phyloP scores from a whole-genome alignment of 2,329 filamentous ascomycete species.

The Claviceps sp. region DNA sequence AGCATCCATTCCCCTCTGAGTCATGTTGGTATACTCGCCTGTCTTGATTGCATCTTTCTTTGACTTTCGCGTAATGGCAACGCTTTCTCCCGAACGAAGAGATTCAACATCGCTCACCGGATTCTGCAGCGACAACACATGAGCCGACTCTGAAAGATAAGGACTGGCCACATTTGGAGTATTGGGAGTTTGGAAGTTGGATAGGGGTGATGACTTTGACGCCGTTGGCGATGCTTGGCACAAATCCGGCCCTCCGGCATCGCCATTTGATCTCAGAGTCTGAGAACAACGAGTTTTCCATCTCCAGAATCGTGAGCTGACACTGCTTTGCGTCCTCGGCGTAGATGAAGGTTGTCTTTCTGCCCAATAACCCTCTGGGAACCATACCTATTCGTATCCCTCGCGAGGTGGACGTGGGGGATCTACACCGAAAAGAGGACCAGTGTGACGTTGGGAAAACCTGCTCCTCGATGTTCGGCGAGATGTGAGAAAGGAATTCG shows the following conservation, averaged over 20 bases:
- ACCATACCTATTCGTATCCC: conserved; percentile 50
- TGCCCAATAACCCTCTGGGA: conserved; percentile 49
- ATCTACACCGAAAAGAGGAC: conserved; percentile 24
- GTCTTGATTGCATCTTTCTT: background rate
- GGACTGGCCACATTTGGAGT: conserved; percentile 22
- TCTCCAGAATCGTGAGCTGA: conserved; percentile 24
- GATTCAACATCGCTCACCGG: conserved; percentile 9
- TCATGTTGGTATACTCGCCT: background rate
- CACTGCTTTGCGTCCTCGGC: conserved; percentile 19
- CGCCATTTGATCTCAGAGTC: conserved; percentile 23
- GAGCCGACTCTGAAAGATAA: conserved; percentile 33
- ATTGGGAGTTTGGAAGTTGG: conserved; percentile 6
- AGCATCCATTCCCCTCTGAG: background rate
- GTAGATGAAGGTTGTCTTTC: conserved; percentile 29
- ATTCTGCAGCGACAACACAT: conserved; percentile 33
- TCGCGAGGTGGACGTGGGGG: conserved; percentile 41
- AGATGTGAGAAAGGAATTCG: conserved; percentile 1
- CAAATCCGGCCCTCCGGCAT: conserved; percentile 13
- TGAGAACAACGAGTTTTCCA: conserved; percentile 27
- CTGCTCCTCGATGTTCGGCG: background rate
- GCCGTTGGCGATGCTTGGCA: conserved; percentile 14
- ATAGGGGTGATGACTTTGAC: conserved; percentile 7
- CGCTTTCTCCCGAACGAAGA: conserved; percentile 4
- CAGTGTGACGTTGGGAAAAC: conserved; percentile 4
- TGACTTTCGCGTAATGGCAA: conserved; percentile 4